Base-by-base conservation (phyloP, 2,329 filamentous ascomycete genomes). In the Neofusicoccum kwambonambiense region DNA sequence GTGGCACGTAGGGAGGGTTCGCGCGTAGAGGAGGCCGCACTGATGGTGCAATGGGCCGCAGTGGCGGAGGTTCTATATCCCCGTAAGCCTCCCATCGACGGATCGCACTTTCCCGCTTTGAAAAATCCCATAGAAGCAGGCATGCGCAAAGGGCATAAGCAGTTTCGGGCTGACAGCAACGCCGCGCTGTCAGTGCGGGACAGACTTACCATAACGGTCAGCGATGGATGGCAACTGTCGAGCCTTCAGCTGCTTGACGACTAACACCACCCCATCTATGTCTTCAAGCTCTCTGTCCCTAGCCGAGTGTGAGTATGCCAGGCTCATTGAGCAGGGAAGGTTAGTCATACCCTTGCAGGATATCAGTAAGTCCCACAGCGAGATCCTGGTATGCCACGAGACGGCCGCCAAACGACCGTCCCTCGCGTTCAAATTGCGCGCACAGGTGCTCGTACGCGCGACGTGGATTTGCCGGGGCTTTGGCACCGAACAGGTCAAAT, bases 371-470 rank as follows among this genome's bases (percentile, higher is more conserved):
- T 8, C 62, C 52, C 15, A 58, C 44, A 9, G 44, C 52, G 42
- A 64, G 44, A n/a, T 64, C 51, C 22, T 58, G 62, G 52, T 64
- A 64, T 49, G 45, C 42, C 44, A 50, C 51, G 27, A 64, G 51
- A 22, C 62, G 62, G 34, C 44, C 52, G 12, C 34, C 17, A 35
- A 64, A 39, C 19, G 52, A 58, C 13, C 41, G 62, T 15, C 62
- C 62, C 58, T 57, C 42, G 12, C 51, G 41, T 22, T 42, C 27
- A 41, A 64, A 50, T 9, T 58, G 42, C 17, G 19, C 19, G 52
- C 51, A 41, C 13, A 64, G 44, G n/a, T 39, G 42, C 9, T 64
- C 52, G 31, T 52, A 64, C 3, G 51, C 52, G 8, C 62, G 61
- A 41, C 61, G 61, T 7, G 51, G 31, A 50, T 52, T 45, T 45